Conservation (phyloP, 371 early-diverging fungal species). For the Apophysomyces elegans region DNA sequence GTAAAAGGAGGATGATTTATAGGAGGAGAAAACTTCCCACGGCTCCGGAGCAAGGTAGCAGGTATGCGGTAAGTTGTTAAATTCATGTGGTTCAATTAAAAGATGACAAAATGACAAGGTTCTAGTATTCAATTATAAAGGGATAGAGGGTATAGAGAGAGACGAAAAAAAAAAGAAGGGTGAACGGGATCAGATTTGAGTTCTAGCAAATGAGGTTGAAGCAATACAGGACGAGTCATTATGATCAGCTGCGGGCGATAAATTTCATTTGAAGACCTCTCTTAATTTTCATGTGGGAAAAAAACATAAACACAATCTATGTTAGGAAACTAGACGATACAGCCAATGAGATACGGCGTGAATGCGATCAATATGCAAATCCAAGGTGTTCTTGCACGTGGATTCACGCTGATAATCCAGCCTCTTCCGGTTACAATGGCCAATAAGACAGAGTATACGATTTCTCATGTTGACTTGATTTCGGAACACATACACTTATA, state of each 20-base stretch:
- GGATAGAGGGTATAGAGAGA: not conserved
- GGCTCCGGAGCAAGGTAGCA: not conserved
- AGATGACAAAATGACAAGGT: not conserved
- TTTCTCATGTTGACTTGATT: not conserved
- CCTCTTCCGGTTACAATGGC: too few species aligned
- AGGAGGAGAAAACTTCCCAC: constrained; percentile 25
- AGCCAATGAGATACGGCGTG: too few species aligned
- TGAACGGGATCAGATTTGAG: not conserved
- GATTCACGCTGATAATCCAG: constrained; percentile 3
- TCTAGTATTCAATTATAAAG: not conserved
- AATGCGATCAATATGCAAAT: not conserved
- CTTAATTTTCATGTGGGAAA: not conserved
- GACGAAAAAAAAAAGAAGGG: not conserved
- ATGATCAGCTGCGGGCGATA: constrained; percentile 3
- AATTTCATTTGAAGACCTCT: constrained; percentile 9
- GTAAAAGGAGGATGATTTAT: constrained; percentile 15
- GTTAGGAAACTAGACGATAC: too few species aligned
- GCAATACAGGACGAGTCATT: constrained; percentile 11
- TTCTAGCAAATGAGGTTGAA: constrained; percentile 4
- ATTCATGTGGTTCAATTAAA: constrained; percentile 6
- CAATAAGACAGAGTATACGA: not conserved
- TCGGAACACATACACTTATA: too few species aligned
- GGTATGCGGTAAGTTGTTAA: not conserved
- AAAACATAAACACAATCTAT: too few species aligned
- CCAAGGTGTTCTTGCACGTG: not conserved